Percentiles rank a stretch among this genome's conserved stretches.
Evolutionary conservation across 768 basidiomycete species (phyloP).

Genomic region (Peribolospora kevripleyi): DNA sequence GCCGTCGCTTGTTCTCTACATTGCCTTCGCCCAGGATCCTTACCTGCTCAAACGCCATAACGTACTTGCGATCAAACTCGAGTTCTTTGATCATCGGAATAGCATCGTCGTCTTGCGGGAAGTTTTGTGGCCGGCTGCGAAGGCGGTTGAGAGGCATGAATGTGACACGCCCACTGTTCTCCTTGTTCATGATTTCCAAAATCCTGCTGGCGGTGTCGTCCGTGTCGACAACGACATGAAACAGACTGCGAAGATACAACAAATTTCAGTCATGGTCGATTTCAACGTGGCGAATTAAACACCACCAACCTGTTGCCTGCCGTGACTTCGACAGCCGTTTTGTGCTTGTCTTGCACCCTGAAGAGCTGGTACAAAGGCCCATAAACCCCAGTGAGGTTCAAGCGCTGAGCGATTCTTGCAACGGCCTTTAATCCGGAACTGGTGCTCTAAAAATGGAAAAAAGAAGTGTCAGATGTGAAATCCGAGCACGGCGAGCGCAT

Average conservation of each 20-base stretch:
- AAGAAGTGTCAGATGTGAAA: background rate
- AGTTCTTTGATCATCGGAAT: slow-evolving; percentile 48
- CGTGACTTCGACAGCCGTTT: slow-evolving; percentile 76
- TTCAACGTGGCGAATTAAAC: background rate
- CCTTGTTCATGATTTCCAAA: slow-evolving; percentile 79
- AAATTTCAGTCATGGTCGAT: background rate
- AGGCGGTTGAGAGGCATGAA: slow-evolving; percentile 97
- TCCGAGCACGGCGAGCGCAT: background rate
- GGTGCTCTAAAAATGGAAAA: slow-evolving; percentile 43
- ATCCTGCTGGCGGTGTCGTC: slow-evolving; percentile 77
- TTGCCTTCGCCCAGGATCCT: background rate
- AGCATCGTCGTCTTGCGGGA: slow-evolving; percentile 22
- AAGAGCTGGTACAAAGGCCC: slow-evolving; percentile 87
- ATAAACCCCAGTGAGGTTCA: slow-evolving; percentile 58
- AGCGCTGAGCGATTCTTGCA: slow-evolving; percentile 51
- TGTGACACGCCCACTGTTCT: slow-evolving; percentile 81
- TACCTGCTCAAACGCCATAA: slow-evolving; percentile 71
- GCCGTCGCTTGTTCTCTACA: too few relatives aligned
- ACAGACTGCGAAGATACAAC: slow-evolving; percentile 32
- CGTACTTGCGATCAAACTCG: slow-evolving; percentile 40
- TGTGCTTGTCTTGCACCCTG: slow-evolving; percentile 74
- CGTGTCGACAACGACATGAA: slow-evolving; percentile 93
- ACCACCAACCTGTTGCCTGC: slow-evolving; percentile 63
- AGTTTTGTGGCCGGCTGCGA: slow-evolving; percentile 46
- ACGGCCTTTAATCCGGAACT: slow-evolving; percentile 67